Conservation (phyloP, 2,329 filamentous ascomycete species). For the Chaetomiaceae sp. region DNA sequence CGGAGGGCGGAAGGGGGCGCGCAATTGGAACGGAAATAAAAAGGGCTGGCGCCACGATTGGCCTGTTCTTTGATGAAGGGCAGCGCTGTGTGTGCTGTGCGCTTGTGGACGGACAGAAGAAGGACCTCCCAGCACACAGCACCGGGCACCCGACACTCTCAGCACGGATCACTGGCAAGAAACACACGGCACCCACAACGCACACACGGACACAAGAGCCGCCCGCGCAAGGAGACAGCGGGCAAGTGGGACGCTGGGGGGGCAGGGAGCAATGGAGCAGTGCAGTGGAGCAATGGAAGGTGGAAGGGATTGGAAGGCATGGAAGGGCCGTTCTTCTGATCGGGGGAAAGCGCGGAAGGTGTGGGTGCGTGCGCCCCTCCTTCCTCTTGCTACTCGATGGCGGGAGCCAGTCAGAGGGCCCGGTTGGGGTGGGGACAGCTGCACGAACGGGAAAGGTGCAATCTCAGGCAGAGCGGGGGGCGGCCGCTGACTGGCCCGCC, state of each 20-base stretch:
- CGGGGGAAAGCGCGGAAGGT: constrained; percentile 16
- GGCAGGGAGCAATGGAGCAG: not conserved
- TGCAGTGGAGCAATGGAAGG: constrained; percentile 5
- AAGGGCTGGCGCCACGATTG: constrained; percentile 16
- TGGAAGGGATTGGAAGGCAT: constrained; percentile 11
- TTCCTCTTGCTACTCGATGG: constrained; percentile 9
- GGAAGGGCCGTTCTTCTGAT: constrained; percentile 1
- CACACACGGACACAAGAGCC: constrained; percentile 1
- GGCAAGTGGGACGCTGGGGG: too few species aligned
- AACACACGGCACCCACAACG: too few species aligned
- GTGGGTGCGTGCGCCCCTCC: constrained; percentile 14
- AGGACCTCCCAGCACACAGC: constrained; percentile 1
- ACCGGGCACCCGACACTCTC: too few species aligned
- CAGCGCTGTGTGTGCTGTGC: too few species aligned
- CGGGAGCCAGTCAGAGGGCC: constrained; percentile 14
- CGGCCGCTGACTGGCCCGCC: constrained; percentile 15
- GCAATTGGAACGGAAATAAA: constrained; percentile 10
- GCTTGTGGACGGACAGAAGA: too few species aligned
- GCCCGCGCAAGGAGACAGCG: too few species aligned
- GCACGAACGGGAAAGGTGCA: constrained; percentile 23
- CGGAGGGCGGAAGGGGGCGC: constrained; percentile 12
- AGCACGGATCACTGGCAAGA: too few species aligned
- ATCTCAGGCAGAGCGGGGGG: constrained; percentile 20
- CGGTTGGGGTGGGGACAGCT: constrained; percentile 12
- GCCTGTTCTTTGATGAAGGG: constrained; percentile 14